Conservation (phyloP, 2,329 filamentous ascomycete genomes). For the Trichoderma brevicompactum region DNA sequence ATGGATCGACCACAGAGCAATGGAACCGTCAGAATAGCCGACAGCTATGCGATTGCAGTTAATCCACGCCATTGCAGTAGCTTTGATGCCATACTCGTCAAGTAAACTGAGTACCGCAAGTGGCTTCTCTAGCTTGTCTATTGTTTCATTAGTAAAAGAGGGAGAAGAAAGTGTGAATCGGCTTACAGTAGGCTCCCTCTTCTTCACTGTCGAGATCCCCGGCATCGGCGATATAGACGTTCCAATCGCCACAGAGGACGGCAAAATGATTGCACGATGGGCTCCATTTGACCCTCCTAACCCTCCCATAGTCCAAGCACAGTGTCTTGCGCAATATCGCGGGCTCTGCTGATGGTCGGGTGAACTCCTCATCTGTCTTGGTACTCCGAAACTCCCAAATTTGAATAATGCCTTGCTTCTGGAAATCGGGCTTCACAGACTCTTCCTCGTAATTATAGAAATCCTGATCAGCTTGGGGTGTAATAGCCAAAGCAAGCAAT, state of each 20-base stretch:
- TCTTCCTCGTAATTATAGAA: slow-evolving; percentile 47
- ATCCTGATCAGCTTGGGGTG: slow-evolving; percentile 57
- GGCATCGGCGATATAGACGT: slow-evolving; percentile 52
- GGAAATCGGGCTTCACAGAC: slow-evolving; percentile 44
- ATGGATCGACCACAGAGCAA: slow-evolving; percentile 60
- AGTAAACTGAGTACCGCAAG: slow-evolving; percentile 51
- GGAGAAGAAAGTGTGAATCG: neutral
- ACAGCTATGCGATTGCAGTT: slow-evolving; percentile 59
- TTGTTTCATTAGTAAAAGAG: slow-evolving; percentile 34
- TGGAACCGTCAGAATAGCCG: slow-evolving; percentile 61
- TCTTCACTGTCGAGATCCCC: slow-evolving; percentile 39
- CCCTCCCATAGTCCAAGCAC: slow-evolving; percentile 57
- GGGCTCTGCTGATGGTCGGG: slow-evolving; percentile 41
- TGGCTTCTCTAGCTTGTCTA: slow-evolving; percentile 52
- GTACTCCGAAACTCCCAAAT: slow-evolving; percentile 54
- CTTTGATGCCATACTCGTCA: slow-evolving; percentile 53
- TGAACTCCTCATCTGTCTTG: slow-evolving; percentile 38
- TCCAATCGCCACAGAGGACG: slow-evolving; percentile 56
- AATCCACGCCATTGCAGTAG: slow-evolving; percentile 60
- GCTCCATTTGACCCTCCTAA: slow-evolving; percentile 58
- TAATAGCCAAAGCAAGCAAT: slow-evolving; percentile 56
- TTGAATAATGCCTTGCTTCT: slow-evolving; percentile 55
- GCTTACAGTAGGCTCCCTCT: slow-evolving; percentile 49
- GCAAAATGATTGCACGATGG: slow-evolving; percentile 54
- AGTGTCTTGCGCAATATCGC: slow-evolving; percentile 51